These are phyloP conservation scores for Sugiyamaella neomexicana DNA, from an alignment of 1,139 yeast species.

Conservation along the genomic window DNA sequence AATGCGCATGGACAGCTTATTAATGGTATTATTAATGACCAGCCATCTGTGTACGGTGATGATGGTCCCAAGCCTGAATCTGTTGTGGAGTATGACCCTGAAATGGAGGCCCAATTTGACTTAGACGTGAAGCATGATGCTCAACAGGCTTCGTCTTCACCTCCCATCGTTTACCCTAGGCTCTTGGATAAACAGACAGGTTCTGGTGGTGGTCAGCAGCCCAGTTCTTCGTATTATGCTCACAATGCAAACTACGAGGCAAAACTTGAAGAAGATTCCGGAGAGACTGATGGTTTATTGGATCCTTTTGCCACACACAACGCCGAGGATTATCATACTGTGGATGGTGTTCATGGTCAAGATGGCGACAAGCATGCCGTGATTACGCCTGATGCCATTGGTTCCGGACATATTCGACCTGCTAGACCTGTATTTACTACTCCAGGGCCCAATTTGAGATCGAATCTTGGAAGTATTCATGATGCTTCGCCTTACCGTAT, in stretches of 20 bases:
- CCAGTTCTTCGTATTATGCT: no score
- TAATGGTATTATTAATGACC: neutral
- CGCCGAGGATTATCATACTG: neutral
- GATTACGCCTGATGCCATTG: neutral
- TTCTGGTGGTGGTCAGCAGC: neutral
- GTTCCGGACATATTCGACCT: neutral
- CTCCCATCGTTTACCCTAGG: neutral
- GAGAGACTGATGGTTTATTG: neutral
- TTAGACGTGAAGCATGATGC: neutral
- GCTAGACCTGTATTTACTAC: neutral
- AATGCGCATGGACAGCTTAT: neutral
- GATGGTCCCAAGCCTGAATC: neutral
- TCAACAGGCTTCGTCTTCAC: neutral
- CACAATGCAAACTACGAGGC: no score
- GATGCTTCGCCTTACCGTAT: neutral
- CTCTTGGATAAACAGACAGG: neutral
- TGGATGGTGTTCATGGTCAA: neutral
- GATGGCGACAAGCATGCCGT: neutral
- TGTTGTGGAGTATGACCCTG: conserved; percentile 5
- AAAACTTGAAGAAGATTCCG: neutral
- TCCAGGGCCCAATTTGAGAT: neutral
- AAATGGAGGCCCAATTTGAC: conserved; percentile 11
- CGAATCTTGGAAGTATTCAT: neutral
- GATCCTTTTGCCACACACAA: neutral
- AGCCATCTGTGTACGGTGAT: conserved; percentile 1